phyloP scores from a whole-genome alignment of 768 basidiomycete genomes.

The Lanmaoa rubissima region DNA sequence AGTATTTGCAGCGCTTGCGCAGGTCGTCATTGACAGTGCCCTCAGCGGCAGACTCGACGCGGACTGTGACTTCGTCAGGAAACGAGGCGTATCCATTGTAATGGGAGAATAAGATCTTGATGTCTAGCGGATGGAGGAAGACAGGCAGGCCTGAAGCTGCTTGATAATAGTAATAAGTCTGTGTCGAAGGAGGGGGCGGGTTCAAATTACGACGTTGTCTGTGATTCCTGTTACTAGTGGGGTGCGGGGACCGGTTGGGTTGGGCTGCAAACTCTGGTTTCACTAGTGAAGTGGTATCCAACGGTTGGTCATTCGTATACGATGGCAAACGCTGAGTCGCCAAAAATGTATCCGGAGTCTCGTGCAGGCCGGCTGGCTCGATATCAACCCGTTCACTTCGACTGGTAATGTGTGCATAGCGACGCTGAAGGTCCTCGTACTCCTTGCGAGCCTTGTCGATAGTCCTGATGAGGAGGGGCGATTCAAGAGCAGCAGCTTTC shows the following conservation, averaged over 20 bases:
- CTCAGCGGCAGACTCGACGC: conserved; percentile 74
- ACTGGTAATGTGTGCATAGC: conserved; percentile 16
- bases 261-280: conserved; percentile 6
- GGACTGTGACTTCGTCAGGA: conserved; percentile 76
- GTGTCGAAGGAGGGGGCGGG: conserved; percentile 81
- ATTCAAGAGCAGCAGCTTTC: conserved; percentile 75
- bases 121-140: conserved; percentile 95
- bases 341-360: conserved; percentile 61
- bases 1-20: conserved; percentile 93
- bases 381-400: conserved; percentile 25
- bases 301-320: conserved; percentile 9
- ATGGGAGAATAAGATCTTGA: conserved; percentile 85
- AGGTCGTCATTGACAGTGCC: conserved; percentile 90
- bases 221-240: conserved; percentile 40
- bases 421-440: conserved; percentile 51
- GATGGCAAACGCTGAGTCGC: conserved; percentile 37
- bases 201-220: conserved; percentile 77
- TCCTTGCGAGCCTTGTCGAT: conserved; percentile 64
- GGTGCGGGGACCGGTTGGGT: conserved; percentile 3
- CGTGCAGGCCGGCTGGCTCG: conserved; percentile 22
- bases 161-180: conserved; percentile 96
- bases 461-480: conserved; percentile 56
- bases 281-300: background rate
- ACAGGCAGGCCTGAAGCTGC: conserved; percentile 87
- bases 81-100: conserved; percentile 79